Conservation (phyloP, 805 yeast genomes). For the Lipomyces starkeyi region DNA sequence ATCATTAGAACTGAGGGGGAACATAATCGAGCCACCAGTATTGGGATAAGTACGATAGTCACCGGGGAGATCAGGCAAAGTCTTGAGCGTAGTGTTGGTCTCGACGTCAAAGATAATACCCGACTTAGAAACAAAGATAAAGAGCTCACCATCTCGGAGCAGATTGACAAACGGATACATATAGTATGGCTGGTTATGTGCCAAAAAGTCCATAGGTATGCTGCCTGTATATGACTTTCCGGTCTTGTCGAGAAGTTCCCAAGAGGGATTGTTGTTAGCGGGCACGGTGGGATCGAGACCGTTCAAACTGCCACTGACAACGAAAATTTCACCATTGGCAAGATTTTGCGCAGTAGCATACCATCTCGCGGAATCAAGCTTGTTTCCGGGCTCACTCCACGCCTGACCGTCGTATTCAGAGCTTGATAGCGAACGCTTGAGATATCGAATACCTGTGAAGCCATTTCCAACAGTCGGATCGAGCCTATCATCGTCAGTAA, state of each 20-base stretch:
- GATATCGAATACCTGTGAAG: slow-evolving; percentile 28
- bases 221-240: slow-evolving; percentile 25
- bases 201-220: slow-evolving; percentile 32
- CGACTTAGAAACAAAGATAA: slow-evolving; percentile 31
- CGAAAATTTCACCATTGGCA: slow-evolving; percentile 33
- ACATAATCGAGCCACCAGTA: slow-evolving; percentile 30
- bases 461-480: slow-evolving; percentile 35
- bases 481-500: slow-evolving; percentile 7
- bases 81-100: slow-evolving; percentile 22
- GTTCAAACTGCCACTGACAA: slow-evolving; percentile 31
- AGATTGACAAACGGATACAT: slow-evolving; percentile 36
- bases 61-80: slow-evolving; percentile 31
- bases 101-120: slow-evolving; percentile 25
- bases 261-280: slow-evolving; percentile 35
- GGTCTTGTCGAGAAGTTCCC: slow-evolving; percentile 31
- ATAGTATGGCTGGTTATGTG: slow-evolving; percentile 32
- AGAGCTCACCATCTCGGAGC: slow-evolving; percentile 25
- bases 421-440: slow-evolving; percentile 24
- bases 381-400: slow-evolving; percentile 35
- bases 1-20: slow-evolving; percentile 22
- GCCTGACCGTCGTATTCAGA: slow-evolving; percentile 25
- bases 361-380: slow-evolving; percentile 32
- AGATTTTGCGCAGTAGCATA: slow-evolving; percentile 31
- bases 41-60: slow-evolving; percentile 37
- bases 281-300: slow-evolving; percentile 35